phyloP scores from a whole-genome alignment of 371 early-diverging fungal genomes.

The Haplosporangium sp. region DNA sequence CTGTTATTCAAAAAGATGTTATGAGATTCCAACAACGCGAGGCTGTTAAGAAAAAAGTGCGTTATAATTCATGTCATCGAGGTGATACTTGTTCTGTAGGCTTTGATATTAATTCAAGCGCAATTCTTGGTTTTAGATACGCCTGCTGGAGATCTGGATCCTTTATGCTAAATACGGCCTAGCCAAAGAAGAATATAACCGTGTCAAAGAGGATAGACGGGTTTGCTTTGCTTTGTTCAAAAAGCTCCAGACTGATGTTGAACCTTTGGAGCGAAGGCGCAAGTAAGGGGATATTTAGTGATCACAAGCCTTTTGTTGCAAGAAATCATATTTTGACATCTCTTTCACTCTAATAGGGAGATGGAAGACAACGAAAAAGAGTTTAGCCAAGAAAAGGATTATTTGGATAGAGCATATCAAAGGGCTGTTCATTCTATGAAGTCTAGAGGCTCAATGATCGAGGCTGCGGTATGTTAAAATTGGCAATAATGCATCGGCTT shows the following conservation, averaged over 20 bases:
- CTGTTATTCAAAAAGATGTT: conserved; percentile 79
- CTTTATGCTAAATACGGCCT: conserved; percentile 73
- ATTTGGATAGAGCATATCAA: conserved; percentile 61
- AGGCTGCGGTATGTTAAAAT: conserved; percentile 19
- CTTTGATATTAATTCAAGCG: background rate
- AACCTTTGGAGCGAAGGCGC: conserved; percentile 56
- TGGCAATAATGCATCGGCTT: background rate
- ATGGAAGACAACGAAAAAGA: conserved; percentile 53
- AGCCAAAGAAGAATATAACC: conserved; percentile 68
- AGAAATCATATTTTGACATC: background rate
- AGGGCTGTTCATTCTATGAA: conserved; percentile 30
- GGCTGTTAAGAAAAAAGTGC: conserved; percentile 40
- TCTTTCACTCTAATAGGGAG: conserved; percentile 4
- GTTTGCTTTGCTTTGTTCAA: conserved; percentile 55
- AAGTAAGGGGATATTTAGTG: conserved; percentile 32
- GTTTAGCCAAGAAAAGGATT: conserved; percentile 56
- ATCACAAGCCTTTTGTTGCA: background rate
- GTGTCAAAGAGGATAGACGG: conserved; percentile 60
- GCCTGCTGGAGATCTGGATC: conserved; percentile 67
- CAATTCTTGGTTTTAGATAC: conserved; percentile 37
- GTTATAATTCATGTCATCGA: background rate
- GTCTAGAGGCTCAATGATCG: conserved; percentile 26
- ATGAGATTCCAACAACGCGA: conserved; percentile 78
- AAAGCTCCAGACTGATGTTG: conserved; percentile 57
- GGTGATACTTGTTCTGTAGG: background rate